Evolutionary conservation across 1,139 yeast species (phyloP).

Genomic region (Pichia sp.): DNA sequence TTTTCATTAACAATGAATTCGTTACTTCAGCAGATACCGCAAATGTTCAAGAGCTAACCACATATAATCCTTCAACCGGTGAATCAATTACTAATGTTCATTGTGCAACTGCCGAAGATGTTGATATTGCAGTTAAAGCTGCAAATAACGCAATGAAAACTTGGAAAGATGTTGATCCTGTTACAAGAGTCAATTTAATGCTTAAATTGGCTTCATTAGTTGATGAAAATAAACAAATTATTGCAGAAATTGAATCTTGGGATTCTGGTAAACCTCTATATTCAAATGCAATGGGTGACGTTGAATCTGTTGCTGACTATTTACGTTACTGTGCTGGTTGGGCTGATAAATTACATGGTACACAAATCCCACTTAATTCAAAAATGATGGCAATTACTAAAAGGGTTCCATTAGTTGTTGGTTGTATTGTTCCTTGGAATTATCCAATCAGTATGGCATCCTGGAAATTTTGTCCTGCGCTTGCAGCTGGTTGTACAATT

Average conservation of each 20-base stretch:
- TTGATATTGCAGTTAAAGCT: slow-evolving; percentile 68
- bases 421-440: slow-evolving; percentile 72
- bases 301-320: slow-evolving; percentile 53
- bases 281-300: slow-evolving; percentile 52
- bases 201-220: slow-evolving; percentile 48
- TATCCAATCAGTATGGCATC: slow-evolving; percentile 66
- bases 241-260: slow-evolving; percentile 51
- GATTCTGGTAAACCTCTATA: slow-evolving; percentile 58
- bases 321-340: slow-evolving; percentile 76
- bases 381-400: slow-evolving; percentile 69
- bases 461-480: slow-evolving; percentile 67
- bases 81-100: slow-evolving; percentile 44
- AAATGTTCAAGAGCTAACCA: slow-evolving; percentile 39
- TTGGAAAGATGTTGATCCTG: slow-evolving; percentile 44
- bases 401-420: slow-evolving; percentile 72
- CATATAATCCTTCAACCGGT: slow-evolving; percentile 50
- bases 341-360: slow-evolving; percentile 69
- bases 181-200: slow-evolving; percentile 39
- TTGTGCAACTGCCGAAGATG: slow-evolving; percentile 52
- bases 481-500: slow-evolving; percentile 64
- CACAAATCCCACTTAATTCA: slow-evolving; percentile 60
- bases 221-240: slow-evolving; percentile 41
- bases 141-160: slow-evolving; percentile 64
- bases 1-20: slow-evolving; percentile 52
- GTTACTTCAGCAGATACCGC: slow-evolving; percentile 31